These are phyloP conservation scores for Pelargonium cotyledonis DNA, from an alignment of 441 rosid species.

Conservation along the genomic window DNA sequence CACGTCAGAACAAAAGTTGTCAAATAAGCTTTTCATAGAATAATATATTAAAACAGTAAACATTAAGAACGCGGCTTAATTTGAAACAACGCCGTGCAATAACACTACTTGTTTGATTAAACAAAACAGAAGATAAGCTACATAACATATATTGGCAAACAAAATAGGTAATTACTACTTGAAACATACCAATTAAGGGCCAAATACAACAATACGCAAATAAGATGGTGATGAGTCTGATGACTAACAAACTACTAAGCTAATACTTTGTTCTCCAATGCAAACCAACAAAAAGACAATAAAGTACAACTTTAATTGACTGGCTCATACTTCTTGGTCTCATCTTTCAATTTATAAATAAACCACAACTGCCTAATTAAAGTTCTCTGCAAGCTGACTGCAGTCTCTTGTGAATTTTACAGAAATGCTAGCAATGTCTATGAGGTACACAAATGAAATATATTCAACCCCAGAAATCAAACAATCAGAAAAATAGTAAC, in stretches of 20 bases:
- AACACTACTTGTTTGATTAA: not conserved
- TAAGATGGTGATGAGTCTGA: no score
- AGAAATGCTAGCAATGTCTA: not conserved
- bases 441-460: not conserved
- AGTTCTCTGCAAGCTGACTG: no score
- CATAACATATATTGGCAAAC: not conserved
- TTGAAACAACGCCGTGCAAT: not conserved
- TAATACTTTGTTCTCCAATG: no score
- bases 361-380: no score
- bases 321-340: no score
- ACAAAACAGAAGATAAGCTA: not conserved
- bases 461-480: not conserved
- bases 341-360: no score
- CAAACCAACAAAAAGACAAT: no score
- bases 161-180: not conserved
- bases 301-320: no score
- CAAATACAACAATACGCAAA: not conserved
- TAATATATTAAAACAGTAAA: not conserved
- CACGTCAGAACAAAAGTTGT: conserved; percentile 7
- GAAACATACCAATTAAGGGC: not conserved
- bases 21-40: not conserved
- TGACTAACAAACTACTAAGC: no score
- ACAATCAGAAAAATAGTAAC: not conserved
- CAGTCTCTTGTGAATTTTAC: no score
- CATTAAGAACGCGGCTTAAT: not conserved